These are phyloP conservation scores for Aphanomyces cochlioides DNA, from an alignment of 352 stramenopile species.

Conservation along the genomic window DNA sequence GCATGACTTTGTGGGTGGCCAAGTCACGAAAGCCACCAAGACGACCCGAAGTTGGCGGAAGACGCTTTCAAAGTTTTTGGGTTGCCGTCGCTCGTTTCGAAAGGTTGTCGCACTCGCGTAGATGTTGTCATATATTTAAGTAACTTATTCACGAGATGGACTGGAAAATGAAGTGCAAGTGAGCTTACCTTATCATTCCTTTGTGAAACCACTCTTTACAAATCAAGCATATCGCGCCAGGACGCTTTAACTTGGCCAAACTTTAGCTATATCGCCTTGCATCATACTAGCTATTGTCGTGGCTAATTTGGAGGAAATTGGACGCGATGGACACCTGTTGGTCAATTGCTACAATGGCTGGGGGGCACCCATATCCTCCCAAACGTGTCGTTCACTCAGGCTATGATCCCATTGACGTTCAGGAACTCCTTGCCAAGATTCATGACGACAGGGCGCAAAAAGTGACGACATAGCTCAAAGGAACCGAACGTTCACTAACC, in stretches of 20 bases:
- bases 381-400: too few species aligned
- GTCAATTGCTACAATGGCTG: too few species aligned
- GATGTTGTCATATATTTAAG: background rate
- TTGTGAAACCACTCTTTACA: background rate
- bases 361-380: too few species aligned
- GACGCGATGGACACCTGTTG: too few species aligned
- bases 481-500: too few species aligned
- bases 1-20: conserved; percentile 40
- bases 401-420: too few species aligned
- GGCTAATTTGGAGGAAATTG: too few species aligned
- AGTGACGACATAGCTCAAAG: too few species aligned
- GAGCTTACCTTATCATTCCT: background rate
- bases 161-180: background rate
- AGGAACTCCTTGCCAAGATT: too few species aligned
- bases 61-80: background rate
- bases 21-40: background rate
- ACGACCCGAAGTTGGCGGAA: background rate
- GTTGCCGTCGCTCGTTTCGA: background rate
- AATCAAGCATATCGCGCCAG: background rate
- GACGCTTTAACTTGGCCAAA: background rate
- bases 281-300: too few species aligned
- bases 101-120: conserved; percentile 12
- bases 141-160: background rate
- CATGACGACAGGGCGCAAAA: too few species aligned
- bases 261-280: background rate